Percentiles rank a stretch among this genome's conserved stretches.
Evolutionary conservation across 1,139 yeast species (phyloP).

Genomic region (Magnusiomyces suaveolens): DNA sequence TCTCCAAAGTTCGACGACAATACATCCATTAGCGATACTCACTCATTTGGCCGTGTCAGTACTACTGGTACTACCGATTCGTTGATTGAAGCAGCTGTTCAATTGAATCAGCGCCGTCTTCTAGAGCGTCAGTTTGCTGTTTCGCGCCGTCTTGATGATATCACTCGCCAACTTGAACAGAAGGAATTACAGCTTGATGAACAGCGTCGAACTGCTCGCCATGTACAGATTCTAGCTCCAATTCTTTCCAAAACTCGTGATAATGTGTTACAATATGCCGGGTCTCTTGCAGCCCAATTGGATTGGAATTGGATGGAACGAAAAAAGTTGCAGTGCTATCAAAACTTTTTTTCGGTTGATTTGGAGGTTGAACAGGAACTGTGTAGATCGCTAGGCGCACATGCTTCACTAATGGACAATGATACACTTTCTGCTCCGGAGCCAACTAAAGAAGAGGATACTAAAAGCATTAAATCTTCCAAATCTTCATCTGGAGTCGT

Average conservation of each 20-base stretch:
- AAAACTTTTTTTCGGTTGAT: constrained; percentile 33
- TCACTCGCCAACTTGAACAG: constrained; percentile 29
- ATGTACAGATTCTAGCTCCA: constrained; percentile 8
- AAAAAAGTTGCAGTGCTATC: constrained; percentile 37
- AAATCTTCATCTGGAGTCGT: no score
- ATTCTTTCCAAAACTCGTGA: constrained; percentile 37
- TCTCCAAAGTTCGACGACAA: background rate
- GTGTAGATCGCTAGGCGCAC: constrained; percentile 9
- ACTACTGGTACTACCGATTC: background rate
- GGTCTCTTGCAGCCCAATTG: constrained; percentile 40
- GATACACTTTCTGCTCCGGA: background rate
- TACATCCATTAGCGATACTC: background rate
- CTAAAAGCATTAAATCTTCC: no score
- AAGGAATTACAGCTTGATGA: constrained; percentile 33
- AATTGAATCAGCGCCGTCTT: constrained; percentile 4
- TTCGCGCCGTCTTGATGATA: constrained; percentile 26
- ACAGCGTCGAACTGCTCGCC: constrained; percentile 30
- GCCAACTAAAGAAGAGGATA: background rate
- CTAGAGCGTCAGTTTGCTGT: constrained; percentile 16
- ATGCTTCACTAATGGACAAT: background rate
- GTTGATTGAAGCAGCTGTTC: background rate
- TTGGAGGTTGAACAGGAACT: constrained; percentile 23
- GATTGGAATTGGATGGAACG: constrained; percentile 49
- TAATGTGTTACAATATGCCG: constrained; percentile 37
- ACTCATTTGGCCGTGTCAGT: background rate